Evolutionary conservation across 495 filamentous ascomycete species (phyloP).

Genomic region (Neurospora sp.): DNA sequence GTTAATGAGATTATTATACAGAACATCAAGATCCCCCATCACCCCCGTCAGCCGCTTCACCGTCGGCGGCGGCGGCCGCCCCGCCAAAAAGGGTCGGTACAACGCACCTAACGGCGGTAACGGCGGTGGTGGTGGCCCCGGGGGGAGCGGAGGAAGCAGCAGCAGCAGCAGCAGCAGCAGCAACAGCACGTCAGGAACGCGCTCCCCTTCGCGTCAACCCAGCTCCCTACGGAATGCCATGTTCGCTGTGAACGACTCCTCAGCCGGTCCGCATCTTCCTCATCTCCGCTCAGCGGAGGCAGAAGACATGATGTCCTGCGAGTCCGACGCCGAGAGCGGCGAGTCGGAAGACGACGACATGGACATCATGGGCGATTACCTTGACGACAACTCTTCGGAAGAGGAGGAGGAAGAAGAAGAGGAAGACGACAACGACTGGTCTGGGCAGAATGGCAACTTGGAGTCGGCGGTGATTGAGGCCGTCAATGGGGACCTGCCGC

Average conservation of each 20-base stretch:
- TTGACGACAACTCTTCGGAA: conserved; percentile 2
- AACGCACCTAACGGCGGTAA: background rate
- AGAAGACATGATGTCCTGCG: background rate
- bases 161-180: background rate
- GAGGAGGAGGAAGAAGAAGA: conserved; percentile 6
- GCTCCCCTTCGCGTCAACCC: conserved; percentile 6
- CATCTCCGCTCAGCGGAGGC: background rate
- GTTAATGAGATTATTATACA: too few relatives aligned
- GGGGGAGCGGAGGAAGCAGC: background rate
- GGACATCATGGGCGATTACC: conserved; percentile 8
- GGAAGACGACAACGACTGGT: conserved; percentile 17
- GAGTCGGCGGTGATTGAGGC: conserved; percentile 15
- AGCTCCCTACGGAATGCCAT: conserved; percentile 11
- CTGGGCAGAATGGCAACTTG: conserved; percentile 16
- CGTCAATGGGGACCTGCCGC: conserved; percentile 12
- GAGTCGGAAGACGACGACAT: conserved; percentile 3
- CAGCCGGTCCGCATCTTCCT: background rate
- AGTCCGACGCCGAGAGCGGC: background rate
- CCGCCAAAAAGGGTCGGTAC: conserved; percentile 2
- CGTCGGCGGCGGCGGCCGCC: conserved; percentile 6
- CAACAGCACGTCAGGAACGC: background rate
- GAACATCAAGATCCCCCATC: conserved; percentile 1
- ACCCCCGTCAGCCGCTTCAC: conserved; percentile 4
- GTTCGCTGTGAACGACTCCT: conserved; percentile 1
- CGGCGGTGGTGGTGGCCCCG: background rate